Conservation (phyloP, 2,329 filamentous ascomycete species). For the Fusarium bactridioides region DNA sequence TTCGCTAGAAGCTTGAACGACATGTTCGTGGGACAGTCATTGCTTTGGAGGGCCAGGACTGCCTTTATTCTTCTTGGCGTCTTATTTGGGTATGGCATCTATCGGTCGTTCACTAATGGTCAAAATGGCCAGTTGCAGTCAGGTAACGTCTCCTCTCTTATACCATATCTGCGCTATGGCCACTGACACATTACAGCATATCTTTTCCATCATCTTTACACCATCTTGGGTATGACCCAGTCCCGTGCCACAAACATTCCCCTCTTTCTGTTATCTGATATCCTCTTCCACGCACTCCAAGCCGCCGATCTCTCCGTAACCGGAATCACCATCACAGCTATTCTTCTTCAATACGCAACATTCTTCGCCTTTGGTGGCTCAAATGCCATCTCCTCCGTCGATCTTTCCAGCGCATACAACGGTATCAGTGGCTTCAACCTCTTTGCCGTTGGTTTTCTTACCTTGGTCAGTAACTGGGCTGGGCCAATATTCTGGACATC, state of each 20-base stretch:
- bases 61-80: slow-evolving; percentile 59
- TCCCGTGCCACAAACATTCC: slow-evolving; percentile 86
- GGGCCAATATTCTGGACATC: slow-evolving; percentile 88
- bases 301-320: slow-evolving; percentile 57
- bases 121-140: slow-evolving; percentile 39
- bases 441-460: slow-evolving; percentile 79
- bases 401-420: slow-evolving; percentile 95
- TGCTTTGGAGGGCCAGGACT: slow-evolving; percentile 58
- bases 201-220: slow-evolving; percentile 74
- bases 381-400: slow-evolving; percentile 95
- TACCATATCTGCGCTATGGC: background rate
- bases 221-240: slow-evolving; percentile 85
- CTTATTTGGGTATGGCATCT: slow-evolving; percentile 50
- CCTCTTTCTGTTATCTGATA: slow-evolving; percentile 77
- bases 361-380: slow-evolving; percentile 93
- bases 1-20: slow-evolving; percentile 52
- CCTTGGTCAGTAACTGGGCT: slow-evolving; percentile 91
- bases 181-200: slow-evolving; percentile 41
- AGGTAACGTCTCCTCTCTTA: slow-evolving; percentile 34
- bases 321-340: slow-evolving; percentile 72
- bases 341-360: slow-evolving; percentile 80
- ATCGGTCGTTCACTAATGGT: slow-evolving; percentile 47
- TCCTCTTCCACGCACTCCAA: slow-evolving; percentile 61
- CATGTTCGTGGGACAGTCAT: slow-evolving; percentile 52
- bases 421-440: slow-evolving; percentile 84